These are phyloP conservation scores for Moricandia arvensis DNA, from an alignment of 345 rosid genomes.

Conservation along the genomic window DNA sequence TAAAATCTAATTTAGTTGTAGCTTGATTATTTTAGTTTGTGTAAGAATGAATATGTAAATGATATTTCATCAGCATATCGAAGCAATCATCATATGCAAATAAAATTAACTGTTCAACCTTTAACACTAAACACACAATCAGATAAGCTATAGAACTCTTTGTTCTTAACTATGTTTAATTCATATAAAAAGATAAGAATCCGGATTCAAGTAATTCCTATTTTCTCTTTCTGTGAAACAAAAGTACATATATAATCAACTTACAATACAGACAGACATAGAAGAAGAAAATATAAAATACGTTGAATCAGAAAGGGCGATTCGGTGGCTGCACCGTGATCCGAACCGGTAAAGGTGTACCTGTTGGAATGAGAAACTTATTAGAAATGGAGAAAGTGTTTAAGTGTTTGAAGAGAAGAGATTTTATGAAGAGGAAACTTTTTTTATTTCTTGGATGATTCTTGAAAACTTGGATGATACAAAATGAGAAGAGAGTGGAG, in stretches of 20 bases:
- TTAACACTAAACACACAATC: not conserved
- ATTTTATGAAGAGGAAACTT: no score
- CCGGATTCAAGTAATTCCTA: slow-evolving; percentile 15
- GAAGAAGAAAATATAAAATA: slow-evolving; percentile 17
- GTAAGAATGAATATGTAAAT: not conserved
- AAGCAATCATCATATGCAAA: not conserved
- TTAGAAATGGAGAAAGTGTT: no score
- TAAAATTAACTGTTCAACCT: not conserved
- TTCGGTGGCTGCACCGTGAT: slow-evolving; percentile 55
- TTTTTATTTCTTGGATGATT: no score
- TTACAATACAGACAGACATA: slow-evolving; percentile 19
- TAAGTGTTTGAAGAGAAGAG: no score
- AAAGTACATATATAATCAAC: slow-evolving; percentile 21
- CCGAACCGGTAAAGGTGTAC: slow-evolving; percentile 81
- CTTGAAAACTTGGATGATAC: no score
- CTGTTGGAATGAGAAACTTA: no score
- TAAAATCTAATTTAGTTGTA: not conserved
- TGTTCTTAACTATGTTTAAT: not conserved
- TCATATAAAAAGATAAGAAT: slow-evolving; percentile 12
- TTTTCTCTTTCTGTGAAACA: slow-evolving; percentile 19
- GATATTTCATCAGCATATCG: not conserved
- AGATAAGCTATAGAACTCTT: not conserved
- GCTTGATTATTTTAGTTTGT: not conserved
- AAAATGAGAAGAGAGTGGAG: no score
- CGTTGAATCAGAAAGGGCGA: slow-evolving; percentile 38